phyloP scores from a whole-genome alignment of 2,329 filamentous ascomycete species.

The Cercospora berteroae region DNA sequence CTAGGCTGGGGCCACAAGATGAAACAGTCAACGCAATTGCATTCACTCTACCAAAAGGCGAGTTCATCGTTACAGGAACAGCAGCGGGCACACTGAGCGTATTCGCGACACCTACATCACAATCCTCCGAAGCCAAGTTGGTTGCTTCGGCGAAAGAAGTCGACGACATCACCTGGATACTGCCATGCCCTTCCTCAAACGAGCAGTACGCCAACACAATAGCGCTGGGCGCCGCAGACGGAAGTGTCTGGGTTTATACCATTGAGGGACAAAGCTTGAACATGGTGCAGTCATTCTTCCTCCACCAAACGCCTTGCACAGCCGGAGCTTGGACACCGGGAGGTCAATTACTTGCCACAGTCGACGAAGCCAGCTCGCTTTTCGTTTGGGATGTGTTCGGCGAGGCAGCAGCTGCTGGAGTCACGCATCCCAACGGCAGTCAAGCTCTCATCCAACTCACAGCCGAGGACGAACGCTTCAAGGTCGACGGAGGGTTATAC shows the following conservation, averaged over 20 bases:
- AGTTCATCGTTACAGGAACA: conserved; percentile 82
- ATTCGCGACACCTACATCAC: conserved; percentile 33
- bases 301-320: conserved; percentile 82
- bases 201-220: conserved; percentile 72
- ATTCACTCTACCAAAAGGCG: conserved; percentile 79
- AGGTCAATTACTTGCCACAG: conserved; percentile 80
- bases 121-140: conserved; percentile 47
- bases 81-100: conserved; percentile 79
- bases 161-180: conserved; percentile 90
- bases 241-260: conserved; percentile 94
- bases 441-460: conserved; percentile 75
- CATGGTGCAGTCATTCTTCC: conserved; percentile 88
- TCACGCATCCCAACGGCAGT: conserved; percentile 50
- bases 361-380: conserved; percentile 82
- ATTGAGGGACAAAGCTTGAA: conserved; percentile 71
- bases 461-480: conserved; percentile 81
- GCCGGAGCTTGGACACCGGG: conserved; percentile 89
- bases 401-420: conserved; percentile 64
- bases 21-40: conserved; percentile 85
- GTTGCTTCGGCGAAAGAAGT: conserved; percentile 82
- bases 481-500: conserved; percentile 86
- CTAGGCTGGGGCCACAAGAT: conserved; percentile 80
- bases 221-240: conserved; percentile 84
- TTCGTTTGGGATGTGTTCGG: conserved; percentile 94
- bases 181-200: conserved; percentile 63